Evolutionary conservation across 1,139 yeast genomes (phyloP), one percentile per base, ranked within the genome.

Genomic region (Protomyces arabidopsidicola): DNA sequence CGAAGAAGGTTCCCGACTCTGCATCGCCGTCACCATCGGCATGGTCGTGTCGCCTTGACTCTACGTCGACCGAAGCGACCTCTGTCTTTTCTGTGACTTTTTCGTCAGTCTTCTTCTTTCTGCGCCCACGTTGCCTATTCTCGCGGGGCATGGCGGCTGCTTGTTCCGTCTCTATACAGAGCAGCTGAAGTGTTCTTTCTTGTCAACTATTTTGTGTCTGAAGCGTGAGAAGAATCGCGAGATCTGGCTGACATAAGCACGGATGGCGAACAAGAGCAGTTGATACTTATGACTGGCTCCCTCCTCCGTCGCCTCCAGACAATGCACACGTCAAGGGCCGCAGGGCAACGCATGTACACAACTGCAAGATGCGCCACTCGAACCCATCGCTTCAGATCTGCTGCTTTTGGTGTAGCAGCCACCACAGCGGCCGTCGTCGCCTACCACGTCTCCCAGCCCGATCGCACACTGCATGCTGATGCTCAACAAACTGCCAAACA

Each of bases 101-200:
- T 31, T 45, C 53, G 2, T 48, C 55, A 9, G 18, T 53, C 63
- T 45, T 59, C 63, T 53, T 59, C 48, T 59, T 59, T 55, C 63
- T 52, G 36, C 64, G 27, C 3, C 64, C 64, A 24, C 64, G 35
- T 55, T 60, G 59, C 45, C 53, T 60, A 31, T 57, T 45, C 18
- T 53, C 64, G 50, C 54, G 54, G 18, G 64, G 64, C 64, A 60
- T 60, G 18, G 22, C 18, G 42, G 12, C 12, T 27, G 31, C 31
- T 27, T 27, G 8, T 27, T 27, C 31, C 31, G 4, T 27, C 31
- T 3, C 31, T n/a, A n/a, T n/a, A n/a, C n/a, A n/a, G n/a, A n/a
- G n/a, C 31, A 27, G 31, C 31, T 1, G 8, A 27, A 27, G 31
- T 27, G 8, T 27, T 3, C 31, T 27, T 16, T 45, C 18, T 45